These are phyloP conservation scores for Mangifera indica DNA, from an alignment of 345 rosid species.

Conservation along the genomic window DNA sequence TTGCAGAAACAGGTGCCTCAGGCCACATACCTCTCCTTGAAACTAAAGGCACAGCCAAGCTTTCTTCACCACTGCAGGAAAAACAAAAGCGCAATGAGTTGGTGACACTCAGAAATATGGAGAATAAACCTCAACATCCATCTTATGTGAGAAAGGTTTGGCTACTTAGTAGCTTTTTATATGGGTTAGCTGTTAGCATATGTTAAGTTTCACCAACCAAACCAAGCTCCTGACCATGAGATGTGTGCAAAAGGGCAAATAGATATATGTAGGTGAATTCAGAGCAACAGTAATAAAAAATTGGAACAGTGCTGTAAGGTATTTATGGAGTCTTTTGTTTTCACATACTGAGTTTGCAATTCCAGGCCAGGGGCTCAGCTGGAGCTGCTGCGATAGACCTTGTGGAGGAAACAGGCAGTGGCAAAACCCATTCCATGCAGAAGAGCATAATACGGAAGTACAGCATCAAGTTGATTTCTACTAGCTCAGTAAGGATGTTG, in stretches of 20 bases:
- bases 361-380: conserved; percentile 27
- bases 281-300: too few relatives aligned
- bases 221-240: neutral
- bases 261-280: neutral
- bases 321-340: conserved; percentile 1
- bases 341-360: neutral
- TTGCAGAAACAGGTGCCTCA: conserved; percentile 30
- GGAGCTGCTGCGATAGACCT: conserved; percentile 15
- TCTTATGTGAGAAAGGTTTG: conserved; percentile 31
- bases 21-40: conserved; percentile 17
- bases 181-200: neutral
- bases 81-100: conserved; percentile 26
- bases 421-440: conserved; percentile 22
- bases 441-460: conserved; percentile 43
- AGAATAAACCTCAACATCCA: conserved; percentile 17
- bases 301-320: neutral
- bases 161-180: neutral
- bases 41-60: conserved; percentile 19
- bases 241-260: neutral
- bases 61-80: conserved; percentile 28
- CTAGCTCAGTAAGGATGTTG: conserved; percentile 33
- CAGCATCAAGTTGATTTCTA: conserved; percentile 35
- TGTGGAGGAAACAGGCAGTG: conserved; percentile 7
- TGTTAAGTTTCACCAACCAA: neutral
- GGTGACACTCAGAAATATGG: conserved; percentile 21